phyloP scores from a whole-genome alignment of 2,329 filamentous ascomycete species.

The Alternaria viburni region DNA sequence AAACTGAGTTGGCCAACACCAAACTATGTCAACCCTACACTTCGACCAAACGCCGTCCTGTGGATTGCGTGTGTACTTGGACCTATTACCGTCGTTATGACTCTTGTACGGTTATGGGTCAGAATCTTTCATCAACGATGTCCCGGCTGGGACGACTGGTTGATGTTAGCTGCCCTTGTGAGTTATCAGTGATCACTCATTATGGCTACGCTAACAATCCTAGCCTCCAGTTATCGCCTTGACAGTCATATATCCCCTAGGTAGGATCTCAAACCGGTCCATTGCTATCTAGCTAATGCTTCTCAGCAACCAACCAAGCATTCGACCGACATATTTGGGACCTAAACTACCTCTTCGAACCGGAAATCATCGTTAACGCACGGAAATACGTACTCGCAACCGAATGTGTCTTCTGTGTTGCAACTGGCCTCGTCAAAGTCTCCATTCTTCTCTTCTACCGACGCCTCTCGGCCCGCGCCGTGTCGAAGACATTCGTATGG shows the following conservation, averaged over 20 bases:
- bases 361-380: slow-evolving; percentile 17
- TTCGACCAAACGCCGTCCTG: slow-evolving; percentile 24
- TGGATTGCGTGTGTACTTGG: slow-evolving; percentile 30
- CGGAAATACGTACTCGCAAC: slow-evolving; percentile 39
- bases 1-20: slow-evolving; percentile 31
- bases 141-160: slow-evolving; percentile 39
- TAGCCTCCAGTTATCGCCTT: slow-evolving; percentile 27
- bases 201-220: slow-evolving; percentile 6
- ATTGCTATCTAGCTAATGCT: slow-evolving; percentile 10
- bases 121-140: slow-evolving; percentile 33
- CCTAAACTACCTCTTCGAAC: slow-evolving; percentile 12
- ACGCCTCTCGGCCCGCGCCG: slow-evolving; percentile 32
- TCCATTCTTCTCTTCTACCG: slow-evolving; percentile 44
- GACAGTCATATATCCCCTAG: slow-evolving; percentile 29
- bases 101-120: slow-evolving; percentile 38
- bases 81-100: slow-evolving; percentile 28
- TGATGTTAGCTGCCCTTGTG: slow-evolving; percentile 36
- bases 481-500: slow-evolving; percentile 34
- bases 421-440: slow-evolving; percentile 40
- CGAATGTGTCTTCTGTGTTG: slow-evolving; percentile 34
- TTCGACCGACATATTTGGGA: slow-evolving; percentile 42
- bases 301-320: slow-evolving; percentile 18
- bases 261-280: slow-evolving; percentile 4
- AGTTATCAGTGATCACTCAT: not conserved
- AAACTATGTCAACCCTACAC: slow-evolving; percentile 31